These are phyloP conservation scores for Kluyveromyces marxianus DNA, from an alignment of 1,139 yeast genomes.

Conservation along the genomic window DNA sequence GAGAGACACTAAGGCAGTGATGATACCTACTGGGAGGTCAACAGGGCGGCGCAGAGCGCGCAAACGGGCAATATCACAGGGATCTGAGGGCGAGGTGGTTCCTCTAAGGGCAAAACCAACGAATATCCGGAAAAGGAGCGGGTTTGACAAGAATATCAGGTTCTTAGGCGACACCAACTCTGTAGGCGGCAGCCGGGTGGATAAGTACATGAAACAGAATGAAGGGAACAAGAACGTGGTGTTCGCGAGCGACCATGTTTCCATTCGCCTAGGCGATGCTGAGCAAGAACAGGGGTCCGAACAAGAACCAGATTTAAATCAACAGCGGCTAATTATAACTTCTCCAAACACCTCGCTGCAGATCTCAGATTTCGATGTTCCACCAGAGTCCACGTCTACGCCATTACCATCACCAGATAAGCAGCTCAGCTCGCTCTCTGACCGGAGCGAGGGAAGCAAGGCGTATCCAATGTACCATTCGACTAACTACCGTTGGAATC, in stretches of 20 bases:
- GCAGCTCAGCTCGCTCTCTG: background rate
- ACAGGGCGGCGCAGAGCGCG: constrained; percentile 1
- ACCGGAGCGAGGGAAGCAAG: background rate
- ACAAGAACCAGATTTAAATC: background rate
- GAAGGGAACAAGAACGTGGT: constrained; percentile 1
- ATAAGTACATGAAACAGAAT: constrained; percentile 1
- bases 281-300: too few relatives aligned
- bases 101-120: constrained; percentile 10
- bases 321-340: constrained; percentile 10
- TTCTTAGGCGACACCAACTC: constrained; percentile 5
- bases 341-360: constrained; percentile 22
- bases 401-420: constrained; percentile 18
- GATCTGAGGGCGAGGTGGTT: background rate
- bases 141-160: constrained; percentile 2
- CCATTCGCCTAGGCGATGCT: constrained; percentile 6
- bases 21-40: constrained; percentile 7
- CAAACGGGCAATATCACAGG: constrained; percentile 5
- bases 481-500: constrained; percentile 1
- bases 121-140: constrained; percentile 6
- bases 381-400: constrained; percentile 34
- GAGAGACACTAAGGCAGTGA: constrained; percentile 37
- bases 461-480: constrained; percentile 3
- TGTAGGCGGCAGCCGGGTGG: constrained; percentile 1
- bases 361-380: constrained; percentile 31
- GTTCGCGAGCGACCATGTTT: constrained; percentile 10